Evolutionary conservation across 257 asterid species (phyloP).

Genomic region (Penstemon davidsonii): DNA sequence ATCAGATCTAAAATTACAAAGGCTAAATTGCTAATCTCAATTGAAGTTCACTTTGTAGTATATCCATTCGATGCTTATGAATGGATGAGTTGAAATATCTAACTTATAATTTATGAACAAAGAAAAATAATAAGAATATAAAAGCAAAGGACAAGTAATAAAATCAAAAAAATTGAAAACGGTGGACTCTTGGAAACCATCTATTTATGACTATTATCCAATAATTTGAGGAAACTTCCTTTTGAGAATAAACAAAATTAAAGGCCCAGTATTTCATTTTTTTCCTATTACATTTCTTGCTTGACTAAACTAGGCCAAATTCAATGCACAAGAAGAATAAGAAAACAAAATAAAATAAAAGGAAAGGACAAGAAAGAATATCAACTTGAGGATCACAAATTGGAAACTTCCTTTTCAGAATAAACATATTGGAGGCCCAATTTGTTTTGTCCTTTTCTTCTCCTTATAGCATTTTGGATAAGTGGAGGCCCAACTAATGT

Average conservation of each 20-base stretch:
- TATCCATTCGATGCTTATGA: background rate
- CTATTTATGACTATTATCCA: background rate
- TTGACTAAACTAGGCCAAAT: too few species aligned
- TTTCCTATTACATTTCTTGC: too few species aligned
- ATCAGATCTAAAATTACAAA: background rate
- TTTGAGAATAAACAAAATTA: too few species aligned
- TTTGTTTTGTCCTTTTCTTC: background rate
- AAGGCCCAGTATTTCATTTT: too few species aligned
- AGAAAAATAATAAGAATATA: background rate
- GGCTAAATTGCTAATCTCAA: background rate
- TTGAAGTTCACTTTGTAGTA: background rate
- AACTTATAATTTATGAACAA: background rate
- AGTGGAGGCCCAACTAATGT: constrained; percentile 25
- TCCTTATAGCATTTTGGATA: background rate
- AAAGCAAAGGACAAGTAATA: background rate
- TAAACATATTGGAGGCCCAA: background rate
- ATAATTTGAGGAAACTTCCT: too few species aligned
- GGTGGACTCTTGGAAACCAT: background rate
- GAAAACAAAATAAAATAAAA: too few species aligned
- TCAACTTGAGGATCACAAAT: background rate
- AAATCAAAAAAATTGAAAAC: background rate
- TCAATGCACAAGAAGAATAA: too few species aligned
- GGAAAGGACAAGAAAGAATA: too few species aligned
- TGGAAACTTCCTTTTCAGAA: background rate
- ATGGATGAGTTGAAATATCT: too few species aligned